phyloP scores from a whole-genome alignment of 176 grass and related monocot species.

The Olyra latifolia region DNA sequence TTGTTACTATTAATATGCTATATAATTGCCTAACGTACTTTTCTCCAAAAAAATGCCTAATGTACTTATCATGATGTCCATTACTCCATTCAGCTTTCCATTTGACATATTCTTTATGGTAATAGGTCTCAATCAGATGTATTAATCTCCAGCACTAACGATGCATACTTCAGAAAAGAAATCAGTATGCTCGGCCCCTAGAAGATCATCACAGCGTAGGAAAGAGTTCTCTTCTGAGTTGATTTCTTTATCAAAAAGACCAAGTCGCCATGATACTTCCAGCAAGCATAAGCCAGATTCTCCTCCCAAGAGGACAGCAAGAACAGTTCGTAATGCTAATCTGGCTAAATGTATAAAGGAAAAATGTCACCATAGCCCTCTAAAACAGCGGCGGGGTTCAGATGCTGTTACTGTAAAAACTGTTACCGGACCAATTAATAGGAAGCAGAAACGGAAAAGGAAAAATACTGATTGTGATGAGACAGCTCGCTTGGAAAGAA shows the following conservation, averaged over 20 bases:
- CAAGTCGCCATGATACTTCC: conserved; percentile 35
- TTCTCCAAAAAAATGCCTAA: too few species aligned
- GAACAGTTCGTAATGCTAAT: conserved; percentile 35
- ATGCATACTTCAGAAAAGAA: conserved; percentile 68
- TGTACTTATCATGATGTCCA: background rate
- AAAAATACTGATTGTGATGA: conserved; percentile 65
- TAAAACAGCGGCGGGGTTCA: conserved; percentile 28
- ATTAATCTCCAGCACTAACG: background rate
- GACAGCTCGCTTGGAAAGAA: conserved; percentile 71
- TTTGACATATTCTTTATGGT: conserved; percentile 24
- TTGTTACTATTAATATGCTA: conserved; percentile 1
- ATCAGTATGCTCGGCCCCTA: conserved; percentile 38
- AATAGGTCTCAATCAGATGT: conserved; percentile 24
- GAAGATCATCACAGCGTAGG: conserved; percentile 37
- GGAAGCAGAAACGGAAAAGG: conserved; percentile 55
- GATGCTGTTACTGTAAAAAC: conserved; percentile 42
- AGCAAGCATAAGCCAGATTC: conserved; percentile 43
- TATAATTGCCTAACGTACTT: background rate
- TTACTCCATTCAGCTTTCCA: conserved; percentile 1
- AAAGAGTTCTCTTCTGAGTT: conserved; percentile 32
- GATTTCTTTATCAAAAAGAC: conserved; percentile 36
- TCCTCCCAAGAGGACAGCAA: conserved; percentile 46
- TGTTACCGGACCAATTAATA: conserved; percentile 34
- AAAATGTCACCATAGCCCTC: conserved; percentile 41
- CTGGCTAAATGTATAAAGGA: conserved; percentile 39